Evolutionary conservation across 208 protist genomes (phyloP).

Genomic region (Acanthamoeba castellanii): DNA sequence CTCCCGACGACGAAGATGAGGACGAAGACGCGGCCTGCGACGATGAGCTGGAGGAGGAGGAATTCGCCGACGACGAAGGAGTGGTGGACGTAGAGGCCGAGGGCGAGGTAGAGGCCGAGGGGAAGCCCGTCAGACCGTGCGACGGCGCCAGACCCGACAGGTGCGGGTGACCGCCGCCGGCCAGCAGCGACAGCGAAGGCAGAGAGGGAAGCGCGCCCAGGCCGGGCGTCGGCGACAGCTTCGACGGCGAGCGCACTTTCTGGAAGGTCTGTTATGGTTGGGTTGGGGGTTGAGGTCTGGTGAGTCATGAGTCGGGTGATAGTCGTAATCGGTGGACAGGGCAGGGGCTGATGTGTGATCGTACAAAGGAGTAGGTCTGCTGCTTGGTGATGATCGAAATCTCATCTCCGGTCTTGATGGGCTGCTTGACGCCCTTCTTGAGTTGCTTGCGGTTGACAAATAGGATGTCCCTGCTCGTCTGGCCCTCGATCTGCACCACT

Average conservation of each 20-base stretch:
- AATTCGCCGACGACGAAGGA: constrained; percentile 9
- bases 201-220: not conserved
- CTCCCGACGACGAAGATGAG: constrained; percentile 1
- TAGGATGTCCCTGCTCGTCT: constrained; percentile 66
- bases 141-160: not conserved
- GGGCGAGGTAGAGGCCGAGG: not conserved
- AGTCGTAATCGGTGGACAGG: not conserved
- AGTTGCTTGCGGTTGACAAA: constrained; percentile 61
- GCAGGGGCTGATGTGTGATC: not conserved
- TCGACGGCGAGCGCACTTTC: constrained; percentile 50
- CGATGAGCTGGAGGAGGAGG: not conserved
- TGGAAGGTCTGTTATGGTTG: constrained; percentile 47
- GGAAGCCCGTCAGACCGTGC: not conserved
- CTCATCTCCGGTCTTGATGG: constrained; percentile 66
- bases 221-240: not conserved
- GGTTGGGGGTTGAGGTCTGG: not conserved
- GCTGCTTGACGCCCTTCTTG: constrained; percentile 68
- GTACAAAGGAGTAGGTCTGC: constrained; percentile 73
- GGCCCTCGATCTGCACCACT: constrained; percentile 57
- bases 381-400: constrained; percentile 70
- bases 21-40: constrained; percentile 31
- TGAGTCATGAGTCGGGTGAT: not conserved
- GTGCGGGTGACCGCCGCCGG: not conserved
- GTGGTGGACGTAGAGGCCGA: not conserved
- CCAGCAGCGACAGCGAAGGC: constrained; percentile 14